Conservation (phyloP, 345 rosid genomes). For the Crucihimalaya himalaica region DNA sequence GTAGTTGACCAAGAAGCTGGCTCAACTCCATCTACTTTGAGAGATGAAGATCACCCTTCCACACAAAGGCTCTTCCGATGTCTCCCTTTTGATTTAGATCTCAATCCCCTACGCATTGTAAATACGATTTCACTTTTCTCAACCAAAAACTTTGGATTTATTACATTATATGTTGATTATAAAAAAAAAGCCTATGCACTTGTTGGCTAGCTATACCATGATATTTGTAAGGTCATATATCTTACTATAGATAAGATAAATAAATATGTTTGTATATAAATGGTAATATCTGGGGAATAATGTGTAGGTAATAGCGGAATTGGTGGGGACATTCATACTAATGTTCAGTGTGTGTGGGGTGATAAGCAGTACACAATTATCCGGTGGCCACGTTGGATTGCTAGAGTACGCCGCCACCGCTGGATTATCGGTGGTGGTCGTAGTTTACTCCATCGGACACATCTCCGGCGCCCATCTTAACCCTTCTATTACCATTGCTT, state of each 20-base stretch:
- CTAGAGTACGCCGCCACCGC: constrained; percentile 74
- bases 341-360: constrained; percentile 77
- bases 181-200: no score
- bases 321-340: constrained; percentile 74
- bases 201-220: no score
- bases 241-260: no score
- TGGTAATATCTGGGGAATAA: not conserved
- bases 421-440: constrained; percentile 62
- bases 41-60: constrained; percentile 30
- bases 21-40: constrained; percentile 35
- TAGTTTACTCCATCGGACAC: constrained; percentile 67
- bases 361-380: constrained; percentile 56
- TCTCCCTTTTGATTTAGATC: constrained; percentile 41
- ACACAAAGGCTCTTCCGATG: constrained; percentile 27
- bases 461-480: constrained; percentile 90
- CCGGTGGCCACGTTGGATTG: constrained; percentile 61
- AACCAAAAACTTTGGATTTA: not conserved
- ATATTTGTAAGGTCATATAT: no score
- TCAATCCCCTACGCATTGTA: constrained; percentile 64
- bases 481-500: constrained; percentile 80
- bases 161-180: not conserved
- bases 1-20: constrained; percentile 50
- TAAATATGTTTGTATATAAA: not conserved
- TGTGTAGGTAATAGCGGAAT: constrained; percentile 71
- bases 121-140: not conserved